phyloP scores from a whole-genome alignment of 2,329 filamentous ascomycete species.

The Xylaria sp. region DNA sequence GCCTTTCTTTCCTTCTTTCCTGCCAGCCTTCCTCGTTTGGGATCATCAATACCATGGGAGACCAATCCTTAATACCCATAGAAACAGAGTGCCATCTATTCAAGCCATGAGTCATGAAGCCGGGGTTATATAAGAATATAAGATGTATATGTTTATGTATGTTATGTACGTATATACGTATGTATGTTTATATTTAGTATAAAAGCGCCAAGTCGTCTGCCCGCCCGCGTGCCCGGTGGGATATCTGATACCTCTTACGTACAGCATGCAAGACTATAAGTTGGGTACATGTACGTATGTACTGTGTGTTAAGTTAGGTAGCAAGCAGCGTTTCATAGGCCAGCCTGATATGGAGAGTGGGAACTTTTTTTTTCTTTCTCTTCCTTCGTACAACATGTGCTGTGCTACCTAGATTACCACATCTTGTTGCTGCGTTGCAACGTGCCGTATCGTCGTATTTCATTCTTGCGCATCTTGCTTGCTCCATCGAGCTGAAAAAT shows the following conservation, averaged over 20 bases:
- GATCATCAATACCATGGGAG: slow-evolving; percentile 4
- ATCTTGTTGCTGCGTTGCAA: slow-evolving; percentile 5
- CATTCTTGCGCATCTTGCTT: no score
- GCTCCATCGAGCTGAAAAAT: no score
- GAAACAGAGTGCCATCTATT: not conserved
- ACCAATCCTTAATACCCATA: no score
- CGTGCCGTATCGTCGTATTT: slow-evolving; percentile 9
- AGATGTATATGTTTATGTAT: not conserved
- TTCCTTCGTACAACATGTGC: no score
- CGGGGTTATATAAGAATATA: not conserved
- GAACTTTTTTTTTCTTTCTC: not conserved
- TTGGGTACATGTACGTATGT: no score
- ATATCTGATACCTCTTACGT: no score
- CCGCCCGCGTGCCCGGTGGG: no score
- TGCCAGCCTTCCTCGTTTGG: slow-evolving; percentile 18
- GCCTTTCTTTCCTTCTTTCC: not conserved
- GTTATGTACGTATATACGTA: not conserved
- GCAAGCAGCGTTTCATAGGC: not conserved
- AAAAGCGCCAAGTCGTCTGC: not conserved
- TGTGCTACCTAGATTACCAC: not conserved
- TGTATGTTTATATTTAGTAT: not conserved
- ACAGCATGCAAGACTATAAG: no score
- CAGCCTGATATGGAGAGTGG: slow-evolving; percentile 2
- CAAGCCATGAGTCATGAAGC: slow-evolving; percentile 4
- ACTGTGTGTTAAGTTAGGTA: no score